Percentiles rank a stretch among this genome's conserved stretches.
Evolutionary conservation across 2,329 filamentous ascomycete species (phyloP).

Genomic region (Orbilia brochopaga): DNA sequence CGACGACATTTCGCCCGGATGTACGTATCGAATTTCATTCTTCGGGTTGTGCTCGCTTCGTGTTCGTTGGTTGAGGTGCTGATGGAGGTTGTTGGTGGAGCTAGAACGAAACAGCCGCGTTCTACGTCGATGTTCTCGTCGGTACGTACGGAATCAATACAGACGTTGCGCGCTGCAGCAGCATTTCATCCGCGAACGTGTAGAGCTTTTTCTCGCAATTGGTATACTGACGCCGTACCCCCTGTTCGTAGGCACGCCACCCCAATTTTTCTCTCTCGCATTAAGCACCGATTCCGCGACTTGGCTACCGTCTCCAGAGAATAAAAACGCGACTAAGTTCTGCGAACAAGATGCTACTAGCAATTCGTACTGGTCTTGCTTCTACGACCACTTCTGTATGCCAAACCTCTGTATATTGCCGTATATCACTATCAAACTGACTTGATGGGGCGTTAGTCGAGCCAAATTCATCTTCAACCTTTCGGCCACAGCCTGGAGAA

Average conservation of each 20-base stretch:
- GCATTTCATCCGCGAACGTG: not conserved
- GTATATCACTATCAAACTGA: not conserved
- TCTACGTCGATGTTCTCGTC: slow-evolving; percentile 45
- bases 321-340: slow-evolving; percentile 16
- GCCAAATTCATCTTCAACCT: slow-evolving; percentile 28
- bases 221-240: not conserved
- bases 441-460: slow-evolving; percentile 7
- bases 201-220: not conserved
- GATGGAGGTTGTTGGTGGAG: not conserved
- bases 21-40: slow-evolving; percentile 7
- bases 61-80: slow-evolving; percentile 2
- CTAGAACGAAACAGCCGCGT: slow-evolving; percentile 38
- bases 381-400: slow-evolving; percentile 42
- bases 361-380: slow-evolving; percentile 37
- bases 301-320: slow-evolving; percentile 34
- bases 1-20: slow-evolving; percentile 33
- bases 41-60: not conserved
- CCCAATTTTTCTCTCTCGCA: slow-evolving; percentile 45
- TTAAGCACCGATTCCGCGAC: slow-evolving; percentile 40
- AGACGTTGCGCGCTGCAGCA: too few species aligned
- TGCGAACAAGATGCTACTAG: slow-evolving; percentile 30
- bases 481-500: not conserved
- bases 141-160: slow-evolving; percentile 18
- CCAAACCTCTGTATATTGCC: not conserved
- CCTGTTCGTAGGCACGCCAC: slow-evolving; percentile 29